Evolutionary conservation across 2,329 filamentous ascomycete genomes (phyloP).

Genomic region (Hymenoscyphus repandus): DNA sequence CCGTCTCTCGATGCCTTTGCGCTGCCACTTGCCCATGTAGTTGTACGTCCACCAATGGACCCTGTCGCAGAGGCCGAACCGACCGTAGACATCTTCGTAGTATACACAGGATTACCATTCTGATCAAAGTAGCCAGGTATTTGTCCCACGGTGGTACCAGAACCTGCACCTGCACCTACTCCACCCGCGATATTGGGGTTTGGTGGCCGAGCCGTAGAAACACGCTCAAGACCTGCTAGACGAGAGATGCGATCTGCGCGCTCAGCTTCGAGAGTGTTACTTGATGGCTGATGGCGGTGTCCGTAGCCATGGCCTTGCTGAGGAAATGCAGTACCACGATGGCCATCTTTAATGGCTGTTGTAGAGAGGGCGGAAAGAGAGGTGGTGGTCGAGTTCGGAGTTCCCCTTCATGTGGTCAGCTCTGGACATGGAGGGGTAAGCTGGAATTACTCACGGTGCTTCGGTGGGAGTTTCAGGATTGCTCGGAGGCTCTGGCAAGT

Average conservation of each 20-base stretch:
- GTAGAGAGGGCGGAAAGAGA: slow-evolving; percentile 89
- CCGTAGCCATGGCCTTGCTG: slow-evolving; percentile 47
- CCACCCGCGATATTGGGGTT: slow-evolving; percentile 29
- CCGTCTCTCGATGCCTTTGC: slow-evolving; percentile 46
- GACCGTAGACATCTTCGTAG: slow-evolving; percentile 81
- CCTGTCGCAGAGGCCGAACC: slow-evolving; percentile 86
- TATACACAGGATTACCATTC: slow-evolving; percentile 58
- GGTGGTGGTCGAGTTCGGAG: slow-evolving; percentile 86
- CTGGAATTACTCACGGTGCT: slow-evolving; percentile 63
- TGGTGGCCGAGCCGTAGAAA: slow-evolving; percentile 63
- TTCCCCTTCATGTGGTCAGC: slow-evolving; percentile 56
- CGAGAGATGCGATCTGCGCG: slow-evolving; percentile 93
- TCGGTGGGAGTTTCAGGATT: slow-evolving; percentile 84
- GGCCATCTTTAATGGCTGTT: slow-evolving; percentile 93
- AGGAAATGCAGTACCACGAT: slow-evolving; percentile 72
- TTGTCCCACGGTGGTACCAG: slow-evolving; percentile 16
- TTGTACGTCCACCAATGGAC: slow-evolving; percentile 60
- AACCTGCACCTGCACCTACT: slow-evolving; percentile 30
- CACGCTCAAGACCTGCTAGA: slow-evolving; percentile 82
- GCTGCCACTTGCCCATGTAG: slow-evolving; percentile 60
- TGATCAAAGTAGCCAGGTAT: slow-evolving; percentile 76
- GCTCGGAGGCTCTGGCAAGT: slow-evolving; percentile 75
- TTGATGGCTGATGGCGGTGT: slow-evolving; percentile 55
- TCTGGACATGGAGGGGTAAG: slow-evolving; percentile 11
- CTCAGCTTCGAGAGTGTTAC: slow-evolving; percentile 79